Evolutionary conservation across 139 green algal species (phyloP), one percentile per base, ranked within the genome.

Genomic region (Haematococcus sp.): DNA sequence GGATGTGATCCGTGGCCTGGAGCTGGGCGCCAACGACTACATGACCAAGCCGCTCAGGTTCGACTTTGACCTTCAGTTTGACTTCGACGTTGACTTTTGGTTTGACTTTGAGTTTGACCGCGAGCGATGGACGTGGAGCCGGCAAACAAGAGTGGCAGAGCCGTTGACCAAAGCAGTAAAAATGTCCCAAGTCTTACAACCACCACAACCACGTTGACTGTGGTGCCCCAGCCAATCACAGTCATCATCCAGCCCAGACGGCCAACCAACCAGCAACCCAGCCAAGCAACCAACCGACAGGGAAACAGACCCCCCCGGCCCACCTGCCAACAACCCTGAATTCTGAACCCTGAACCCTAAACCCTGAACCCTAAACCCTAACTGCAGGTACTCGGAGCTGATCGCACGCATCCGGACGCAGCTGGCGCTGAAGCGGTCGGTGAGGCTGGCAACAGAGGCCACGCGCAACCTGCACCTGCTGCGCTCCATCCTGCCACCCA

Each of bases 381-480:
- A 7, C n/a, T 52, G 20, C 28, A 73, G 66, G 28, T 58, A 77
- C 40, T 25, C 59, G 22, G 81, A 87, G 81, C 74, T 87, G 9
- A 76, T 83, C 69, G 81, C 81, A 9, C 81, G 81, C 40, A 83
- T 87, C 30, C 52, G 72, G 49, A 79, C 73, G 46, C 81, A 87
- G 73, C 75, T 87, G 58, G 68, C 76, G 30, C 70, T 82, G 17
- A 73, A 69, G 40, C 23, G 44, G 5, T 35, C 22, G 0, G 27
- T 66, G 19, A 55, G 70, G 64, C n/a, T 78, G n/a, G 76, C 76
- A 9, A 60, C 66, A 19, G 76, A 82, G 46, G 66, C 66, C 44
- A 56, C 66, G 7, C 44, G 44, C 27, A 72, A 72, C 35, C 27
- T 73, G 25, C 35, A 64, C 17, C 68, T 86, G 63, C 76, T 86